These are phyloP conservation scores for Colletotrichum filicis DNA, from an alignment of 2,329 filamentous ascomycete genomes.

Conservation along the genomic window DNA sequence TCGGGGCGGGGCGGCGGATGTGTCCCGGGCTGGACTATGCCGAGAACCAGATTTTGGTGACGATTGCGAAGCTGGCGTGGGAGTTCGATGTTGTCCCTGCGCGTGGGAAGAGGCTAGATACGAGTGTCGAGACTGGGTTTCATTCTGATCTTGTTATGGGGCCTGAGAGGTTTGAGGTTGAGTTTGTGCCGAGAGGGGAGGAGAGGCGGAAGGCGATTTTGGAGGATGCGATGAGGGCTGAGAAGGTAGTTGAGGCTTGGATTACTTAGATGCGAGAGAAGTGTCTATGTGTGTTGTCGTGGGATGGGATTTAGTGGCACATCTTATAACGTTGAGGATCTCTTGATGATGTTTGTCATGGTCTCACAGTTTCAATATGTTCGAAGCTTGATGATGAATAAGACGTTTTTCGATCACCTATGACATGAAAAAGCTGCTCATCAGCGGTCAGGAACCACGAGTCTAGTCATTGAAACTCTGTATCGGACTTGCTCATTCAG, in stretches of 20 bases:
- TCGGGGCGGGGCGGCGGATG: conserved; percentile 58
- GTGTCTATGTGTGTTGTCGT: too few relatives aligned
- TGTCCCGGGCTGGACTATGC: conserved; percentile 61
- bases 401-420: too few relatives aligned
- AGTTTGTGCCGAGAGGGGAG: conserved; percentile 37
- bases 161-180: conserved; percentile 36
- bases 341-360: too few relatives aligned
- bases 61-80: conserved; percentile 58
- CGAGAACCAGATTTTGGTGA: conserved; percentile 54
- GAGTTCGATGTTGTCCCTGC: conserved; percentile 51
- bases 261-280: not conserved
- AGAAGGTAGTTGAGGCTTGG: conserved; percentile 1
- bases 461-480: too few relatives aligned
- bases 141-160: conserved; percentile 36
- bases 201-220: conserved; percentile 31
- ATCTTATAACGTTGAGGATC: too few relatives aligned
- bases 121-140: conserved; percentile 40
- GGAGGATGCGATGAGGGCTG: conserved; percentile 9
- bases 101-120: conserved; percentile 34
- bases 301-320: too few relatives aligned
- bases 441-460: too few relatives aligned
- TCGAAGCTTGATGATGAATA: too few relatives aligned
- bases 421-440: too few relatives aligned
- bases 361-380: too few relatives aligned
- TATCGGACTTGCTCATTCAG: too few relatives aligned